phyloP scores from a whole-genome alignment of 768 basidiomycete species.

The Tulasnella sp. region DNA sequence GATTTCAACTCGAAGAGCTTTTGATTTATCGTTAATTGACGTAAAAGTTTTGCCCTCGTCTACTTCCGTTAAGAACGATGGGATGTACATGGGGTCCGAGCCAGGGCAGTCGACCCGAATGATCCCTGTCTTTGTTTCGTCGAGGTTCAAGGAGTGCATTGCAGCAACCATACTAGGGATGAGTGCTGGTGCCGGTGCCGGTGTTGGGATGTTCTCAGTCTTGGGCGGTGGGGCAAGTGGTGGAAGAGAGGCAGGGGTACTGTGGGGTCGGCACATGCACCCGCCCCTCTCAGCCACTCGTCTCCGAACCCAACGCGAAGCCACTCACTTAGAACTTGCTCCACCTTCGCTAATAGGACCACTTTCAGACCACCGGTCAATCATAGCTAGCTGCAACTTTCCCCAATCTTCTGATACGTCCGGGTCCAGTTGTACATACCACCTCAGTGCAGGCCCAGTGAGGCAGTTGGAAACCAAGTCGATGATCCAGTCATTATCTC shows the following conservation, averaged over 20 bases:
- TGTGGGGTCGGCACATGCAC: neutral
- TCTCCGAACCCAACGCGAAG: no score
- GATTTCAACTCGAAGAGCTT: no score
- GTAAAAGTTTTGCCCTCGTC: no score
- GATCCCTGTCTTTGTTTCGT: neutral
- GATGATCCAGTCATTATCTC: slow-evolving; percentile 10
- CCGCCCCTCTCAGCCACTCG: no score
- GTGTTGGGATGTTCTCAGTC: neutral
- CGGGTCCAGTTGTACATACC: neutral
- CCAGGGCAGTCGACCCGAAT: neutral
- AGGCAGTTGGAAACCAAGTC: neutral
- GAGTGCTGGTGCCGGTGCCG: neutral
- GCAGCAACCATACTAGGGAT: neutral
- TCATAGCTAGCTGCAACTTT: neutral
- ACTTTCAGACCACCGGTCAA: neutral
- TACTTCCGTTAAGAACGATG: neutral
- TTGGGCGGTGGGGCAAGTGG: no score
- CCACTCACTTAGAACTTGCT: no score
- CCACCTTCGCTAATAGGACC: neutral
- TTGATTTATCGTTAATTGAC: no score
- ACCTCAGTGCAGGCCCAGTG: neutral
- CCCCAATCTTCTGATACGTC: slow-evolving; percentile 12
- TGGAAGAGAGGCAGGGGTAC: neutral
- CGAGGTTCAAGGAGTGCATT: neutral
- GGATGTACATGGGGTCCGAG: neutral